phyloP scores from a whole-genome alignment of 2,329 filamentous ascomycete genomes.

The Cadophora malorum region DNA sequence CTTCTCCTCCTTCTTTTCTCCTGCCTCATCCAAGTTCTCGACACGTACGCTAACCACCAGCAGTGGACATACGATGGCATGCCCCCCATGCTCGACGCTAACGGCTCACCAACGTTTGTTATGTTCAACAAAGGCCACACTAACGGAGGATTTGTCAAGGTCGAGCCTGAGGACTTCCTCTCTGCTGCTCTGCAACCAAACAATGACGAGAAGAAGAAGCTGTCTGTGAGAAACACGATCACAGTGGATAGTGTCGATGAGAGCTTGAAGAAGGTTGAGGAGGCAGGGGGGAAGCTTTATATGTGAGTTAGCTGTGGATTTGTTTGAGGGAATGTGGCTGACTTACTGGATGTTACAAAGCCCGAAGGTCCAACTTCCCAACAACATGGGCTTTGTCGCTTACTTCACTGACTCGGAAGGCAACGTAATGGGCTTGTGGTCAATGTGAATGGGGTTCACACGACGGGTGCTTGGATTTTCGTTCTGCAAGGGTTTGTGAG shows the following conservation, averaged over 20 bases:
- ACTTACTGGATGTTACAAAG: conserved; percentile 9
- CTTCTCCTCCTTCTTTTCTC: not conserved
- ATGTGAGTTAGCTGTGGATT: conserved; percentile 12
- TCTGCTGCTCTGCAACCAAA: conserved; percentile 24
- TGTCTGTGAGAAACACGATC: conserved; percentile 29
- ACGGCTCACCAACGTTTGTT: not conserved
- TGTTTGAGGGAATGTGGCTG: not conserved
- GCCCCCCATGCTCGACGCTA: conserved; percentile 2
- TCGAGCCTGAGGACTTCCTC: conserved; percentile 20
- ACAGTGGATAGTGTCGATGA: conserved; percentile 31
- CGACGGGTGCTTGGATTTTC: no score
- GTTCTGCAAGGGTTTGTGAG: no score
- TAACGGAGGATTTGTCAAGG: conserved; percentile 28
- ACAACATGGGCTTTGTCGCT: conserved; percentile 29
- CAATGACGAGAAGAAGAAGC: conserved; percentile 18
- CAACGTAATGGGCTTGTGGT: conserved; percentile 35
- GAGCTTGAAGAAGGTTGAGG: conserved; percentile 26
- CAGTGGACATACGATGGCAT: conserved; percentile 22
- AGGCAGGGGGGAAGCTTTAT: conserved; percentile 28
- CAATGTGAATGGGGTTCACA: conserved; percentile 4
- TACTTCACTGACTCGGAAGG: conserved; percentile 31
- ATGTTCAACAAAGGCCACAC: conserved; percentile 25
- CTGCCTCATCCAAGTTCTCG: not conserved
- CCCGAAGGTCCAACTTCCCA: conserved; percentile 21
- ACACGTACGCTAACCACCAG: not conserved